Evolutionary conservation across 331 rosid species (phyloP), one percentile per base, ranked within the genome.

Genomic region (Telfairia occidentalis): DNA sequence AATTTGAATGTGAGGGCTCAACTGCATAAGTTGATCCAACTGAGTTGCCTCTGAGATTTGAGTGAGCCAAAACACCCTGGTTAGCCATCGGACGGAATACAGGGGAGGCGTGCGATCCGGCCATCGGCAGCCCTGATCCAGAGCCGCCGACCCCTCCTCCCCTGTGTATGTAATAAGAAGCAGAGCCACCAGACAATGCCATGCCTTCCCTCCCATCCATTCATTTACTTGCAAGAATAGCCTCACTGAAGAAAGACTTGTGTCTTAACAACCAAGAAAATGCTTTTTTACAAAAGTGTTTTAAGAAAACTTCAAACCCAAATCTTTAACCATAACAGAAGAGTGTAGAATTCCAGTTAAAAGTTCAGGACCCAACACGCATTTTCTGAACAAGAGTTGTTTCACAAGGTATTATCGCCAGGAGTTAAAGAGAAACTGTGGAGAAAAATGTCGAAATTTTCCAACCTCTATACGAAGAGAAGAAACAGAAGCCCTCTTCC

Each of bases 191-290:
- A 79, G 97, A 83, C 80, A 92, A 80, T 82, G 96, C 83, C 97
- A 92, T 95, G 64, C 89, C 99, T 84, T 95, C 96, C 85, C 97
- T 90, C 65, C 74, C 89, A 87, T 95, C 97, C 99, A 95, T 95
- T 95, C 97, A 95, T 90, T 90, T 63, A 77, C 81, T 89, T 49
- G 61, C 75, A 24, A 83, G 78, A 84, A 61, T 78, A 19, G 71
- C 50, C 71, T 75, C 83, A 52, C 59, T 48, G 10, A 65, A 37
- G 45, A 81, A 54, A 63, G 37, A 11, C 77, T 69, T 43, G 49
- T 42, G 43, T 75, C 71, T 82, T 79, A 53, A 69, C 81, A 69
- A 9, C 73, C 23, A 53, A 73, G 2, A 50, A 73, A 74, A 16
- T 13, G 24, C 16, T 11, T 21, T 52, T 38, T 26, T 53, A 3